A percentile compares a stretch with the other conserved stretches of the same genome.
Conservation (phyloP, 805 yeast species). For the Helenozyma baotianmanensis region DNA sequence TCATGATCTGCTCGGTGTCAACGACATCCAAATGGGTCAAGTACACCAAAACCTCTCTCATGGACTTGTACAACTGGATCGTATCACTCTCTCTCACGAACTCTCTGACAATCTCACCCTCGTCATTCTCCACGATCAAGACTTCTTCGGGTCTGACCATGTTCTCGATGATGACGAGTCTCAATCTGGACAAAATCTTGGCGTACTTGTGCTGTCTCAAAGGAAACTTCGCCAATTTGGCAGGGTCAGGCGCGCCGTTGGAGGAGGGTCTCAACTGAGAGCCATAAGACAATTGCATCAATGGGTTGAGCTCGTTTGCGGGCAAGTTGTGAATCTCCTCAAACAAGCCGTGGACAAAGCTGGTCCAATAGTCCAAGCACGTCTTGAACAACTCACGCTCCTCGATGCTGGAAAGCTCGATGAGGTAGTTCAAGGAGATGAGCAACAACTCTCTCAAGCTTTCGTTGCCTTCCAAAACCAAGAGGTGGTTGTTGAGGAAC, state of each 20-base stretch:
- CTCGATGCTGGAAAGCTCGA: conserved; percentile 82
- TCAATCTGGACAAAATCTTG: conserved; percentile 72
- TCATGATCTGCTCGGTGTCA: conserved; percentile 93
- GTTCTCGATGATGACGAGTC: conserved; percentile 91
- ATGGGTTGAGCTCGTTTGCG: conserved; percentile 63
- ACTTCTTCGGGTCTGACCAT: conserved; percentile 99
- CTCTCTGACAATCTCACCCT: conserved; percentile 97
- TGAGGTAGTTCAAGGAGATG: conserved; percentile 73
- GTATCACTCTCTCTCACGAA: conserved; percentile 97
- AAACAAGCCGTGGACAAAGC: conserved; percentile 75
- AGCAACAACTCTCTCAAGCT: conserved; percentile 54
- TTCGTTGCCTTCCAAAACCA: conserved; percentile 53
- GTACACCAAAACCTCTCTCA: conserved; percentile 93
- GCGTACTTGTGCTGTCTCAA: conserved; percentile 82
- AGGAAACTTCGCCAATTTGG: conserved; percentile 67
- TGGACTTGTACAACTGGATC: conserved; percentile 87
- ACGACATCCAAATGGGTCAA: conserved; percentile 92
- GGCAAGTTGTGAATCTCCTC: conserved; percentile 84
- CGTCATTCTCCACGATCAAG: conserved; percentile 93
- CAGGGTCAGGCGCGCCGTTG: conserved; percentile 81
- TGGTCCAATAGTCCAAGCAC: conserved; percentile 91
- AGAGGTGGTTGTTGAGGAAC: conserved; percentile 70
- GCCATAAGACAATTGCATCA: conserved; percentile 59
- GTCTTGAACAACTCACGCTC: conserved; percentile 96
- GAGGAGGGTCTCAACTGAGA: conserved; percentile 42